Evolutionary conservation across 331 rosid genomes (phyloP), one percentile per base, ranked within the genome.

Genomic region (Acacia concinna): DNA sequence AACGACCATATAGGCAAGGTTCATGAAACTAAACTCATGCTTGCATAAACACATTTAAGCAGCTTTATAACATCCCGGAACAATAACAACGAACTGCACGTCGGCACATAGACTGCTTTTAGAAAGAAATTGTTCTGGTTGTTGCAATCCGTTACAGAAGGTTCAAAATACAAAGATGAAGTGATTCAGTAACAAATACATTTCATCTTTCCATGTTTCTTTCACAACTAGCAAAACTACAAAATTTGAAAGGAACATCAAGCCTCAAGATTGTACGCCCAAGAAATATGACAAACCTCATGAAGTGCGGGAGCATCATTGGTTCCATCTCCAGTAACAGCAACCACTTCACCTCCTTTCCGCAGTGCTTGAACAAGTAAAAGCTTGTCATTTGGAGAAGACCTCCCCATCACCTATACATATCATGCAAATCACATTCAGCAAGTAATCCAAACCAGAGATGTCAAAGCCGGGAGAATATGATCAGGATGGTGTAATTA

Each of bases 241-340:
- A 17, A 6, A 17, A 30, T 21, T 62, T 71, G 20, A 9, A 37
- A 38, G 49, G 21, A 78, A 57, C 43, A 41, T 64, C 77, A 51
- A 52, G 68, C 52, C 75, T 60, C 28, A 71, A 77, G 38, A 59
- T 23, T 52, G 66, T 56, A 75, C 74, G 14, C 77, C 81, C 76
- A 76, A 82, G 84, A 76, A 84, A 80, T 67, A 81, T 68, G 74
- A 86, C 90, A 81, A 75, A 96, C 99, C 98, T 96, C 99, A 8
- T 93, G 97, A 69, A 96, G 98, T 15, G 99, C 99, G 56, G 99
- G 99, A 78, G 99, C 99, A 81, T 96, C 98, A 83, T 96, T 96
- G 71, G 99, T 96, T 76, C 99, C 99, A 85, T 96, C 99, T 80
- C 99, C 99, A n/a, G 99, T 93, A 54, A 96, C 99, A 71, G 98